Conservation (phyloP, 129 eudicot genomes). For the Ambrosia trifida region DNA sequence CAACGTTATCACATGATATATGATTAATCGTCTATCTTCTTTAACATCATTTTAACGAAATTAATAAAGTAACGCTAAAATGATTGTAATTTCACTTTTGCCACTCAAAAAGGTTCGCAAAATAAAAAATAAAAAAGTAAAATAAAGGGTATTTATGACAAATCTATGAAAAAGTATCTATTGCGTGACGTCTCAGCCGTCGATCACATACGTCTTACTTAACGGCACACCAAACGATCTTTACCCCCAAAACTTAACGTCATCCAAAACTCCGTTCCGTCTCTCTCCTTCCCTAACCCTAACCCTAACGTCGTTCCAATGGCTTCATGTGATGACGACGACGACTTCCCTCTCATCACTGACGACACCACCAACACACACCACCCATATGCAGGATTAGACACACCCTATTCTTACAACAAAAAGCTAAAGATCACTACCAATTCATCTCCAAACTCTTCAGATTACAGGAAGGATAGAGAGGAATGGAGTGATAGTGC, state of each 20-base stretch:
- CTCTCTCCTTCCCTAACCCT: constrained; percentile 37
- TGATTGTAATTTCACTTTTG: no score
- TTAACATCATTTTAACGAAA: no score
- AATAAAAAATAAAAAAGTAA: no score
- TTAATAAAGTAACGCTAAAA: no score
- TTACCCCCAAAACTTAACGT: constrained; percentile 47
- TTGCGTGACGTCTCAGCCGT: constrained; percentile 23
- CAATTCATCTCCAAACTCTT: constrained; percentile 2
- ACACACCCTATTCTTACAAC: constrained; percentile 45
- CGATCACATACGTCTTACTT: constrained; percentile 22
- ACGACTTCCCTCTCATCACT: constrained; percentile 84
- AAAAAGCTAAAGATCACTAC: constrained; percentile 44
- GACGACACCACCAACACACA: constrained; percentile 49
- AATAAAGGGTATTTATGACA: background rate
- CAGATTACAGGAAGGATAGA: constrained; percentile 78
- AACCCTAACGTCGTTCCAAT: constrained; percentile 51
- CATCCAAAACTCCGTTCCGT: constrained; percentile 34
- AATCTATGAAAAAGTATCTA: background rate
- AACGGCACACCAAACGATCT: constrained; percentile 39
- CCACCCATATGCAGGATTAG: constrained; percentile 38
- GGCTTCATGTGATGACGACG: constrained; percentile 83
- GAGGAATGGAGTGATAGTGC: constrained; percentile 97
- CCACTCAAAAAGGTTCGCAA: no score
- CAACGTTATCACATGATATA: no score
- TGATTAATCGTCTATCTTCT: no score